Evolutionary conservation across 495 filamentous ascomycete species (phyloP).

Genomic region (Articulospora tetracladia): DNA sequence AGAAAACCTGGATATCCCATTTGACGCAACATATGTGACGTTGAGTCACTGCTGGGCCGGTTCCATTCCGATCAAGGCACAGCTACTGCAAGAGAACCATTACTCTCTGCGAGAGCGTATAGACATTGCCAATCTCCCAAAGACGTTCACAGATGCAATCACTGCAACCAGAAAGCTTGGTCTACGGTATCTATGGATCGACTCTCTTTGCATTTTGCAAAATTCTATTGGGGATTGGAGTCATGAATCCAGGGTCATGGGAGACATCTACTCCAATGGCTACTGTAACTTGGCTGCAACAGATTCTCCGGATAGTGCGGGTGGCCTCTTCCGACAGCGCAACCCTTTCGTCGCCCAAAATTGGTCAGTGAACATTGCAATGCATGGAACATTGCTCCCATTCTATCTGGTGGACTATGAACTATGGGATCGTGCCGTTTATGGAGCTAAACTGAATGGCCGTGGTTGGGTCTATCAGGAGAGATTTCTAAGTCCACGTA

Average conservation of each 20-base stretch:
- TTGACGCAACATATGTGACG: conserved; percentile 20
- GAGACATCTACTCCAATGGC: conserved; percentile 24
- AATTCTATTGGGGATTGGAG: conserved; percentile 25
- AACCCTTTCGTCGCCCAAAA: background rate
- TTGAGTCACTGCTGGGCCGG: conserved; percentile 31
- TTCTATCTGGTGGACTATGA: background rate
- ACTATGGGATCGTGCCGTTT: background rate
- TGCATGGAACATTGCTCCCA: background rate
- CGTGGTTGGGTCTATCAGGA: conserved; percentile 36
- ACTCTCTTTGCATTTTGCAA: conserved; percentile 33
- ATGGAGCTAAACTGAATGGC: conserved; percentile 10
- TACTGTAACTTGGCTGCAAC: conserved; percentile 25
- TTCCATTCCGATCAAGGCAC: conserved; percentile 9
- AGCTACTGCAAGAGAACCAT: conserved; percentile 7
- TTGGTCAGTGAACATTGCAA: background rate
- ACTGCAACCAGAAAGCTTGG: conserved; percentile 17
- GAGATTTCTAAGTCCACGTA: conserved; percentile 27
- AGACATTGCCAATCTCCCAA: conserved; percentile 16
- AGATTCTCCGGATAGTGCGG: conserved; percentile 7
- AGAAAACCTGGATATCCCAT: background rate
- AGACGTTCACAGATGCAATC: conserved; percentile 30
- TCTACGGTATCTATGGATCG: conserved; percentile 31
- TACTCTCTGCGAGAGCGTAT: conserved; percentile 13
- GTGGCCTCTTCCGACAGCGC: conserved; percentile 15
- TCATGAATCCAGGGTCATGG: conserved; percentile 27